These are phyloP conservation scores for Boletellus sp. DNA, from an alignment of 1,284 basidiomycete genomes.

Conservation along the genomic window DNA sequence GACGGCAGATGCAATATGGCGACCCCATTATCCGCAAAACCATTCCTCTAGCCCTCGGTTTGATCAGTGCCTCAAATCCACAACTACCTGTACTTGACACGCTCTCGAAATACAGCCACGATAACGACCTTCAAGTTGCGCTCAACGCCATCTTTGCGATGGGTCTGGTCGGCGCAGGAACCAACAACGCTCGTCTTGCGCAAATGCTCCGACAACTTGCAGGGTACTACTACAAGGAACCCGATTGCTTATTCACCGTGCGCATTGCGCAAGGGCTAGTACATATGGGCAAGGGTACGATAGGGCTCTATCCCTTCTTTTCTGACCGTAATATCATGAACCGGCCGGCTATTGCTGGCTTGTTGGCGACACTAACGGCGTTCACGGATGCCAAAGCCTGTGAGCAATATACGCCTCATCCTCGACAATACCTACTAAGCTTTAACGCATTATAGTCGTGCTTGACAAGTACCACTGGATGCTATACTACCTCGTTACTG, in stretches of 20 bases:
- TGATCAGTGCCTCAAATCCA: constrained; percentile 95
- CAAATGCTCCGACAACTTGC: constrained; percentile 98
- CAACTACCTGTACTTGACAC: constrained; percentile 95
- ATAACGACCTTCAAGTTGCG: constrained; percentile 94
- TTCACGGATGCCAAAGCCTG: constrained; percentile 94
- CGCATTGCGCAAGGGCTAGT: constrained; percentile 95
- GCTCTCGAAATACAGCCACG: constrained; percentile 99
- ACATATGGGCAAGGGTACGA: constrained; percentile 99
- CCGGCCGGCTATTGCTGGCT: constrained; percentile 86
- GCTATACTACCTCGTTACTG: constrained; percentile 91
- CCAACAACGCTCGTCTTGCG: constrained; percentile 95
- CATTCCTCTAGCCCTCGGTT: constrained; percentile 94
- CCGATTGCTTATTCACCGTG: constrained; percentile 96
- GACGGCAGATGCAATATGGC: constrained; percentile 92
- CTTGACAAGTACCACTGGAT: constrained; percentile 98
- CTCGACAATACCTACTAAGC: background rate
- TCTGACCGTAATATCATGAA: constrained; percentile 89
- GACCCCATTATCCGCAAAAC: constrained; percentile 90
- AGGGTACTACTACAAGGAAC: constrained; percentile 96
- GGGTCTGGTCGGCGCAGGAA: constrained; percentile 97
- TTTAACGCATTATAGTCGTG: constrained; percentile 54
- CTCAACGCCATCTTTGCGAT: constrained; percentile 98
- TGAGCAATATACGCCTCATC: constrained; percentile 43
- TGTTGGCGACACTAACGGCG: constrained; percentile 84
- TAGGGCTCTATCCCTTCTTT: constrained; percentile 98